Base-by-base conservation (phyloP, 78 protist genomes). In the Creolimax fragrantissima region DNA sequence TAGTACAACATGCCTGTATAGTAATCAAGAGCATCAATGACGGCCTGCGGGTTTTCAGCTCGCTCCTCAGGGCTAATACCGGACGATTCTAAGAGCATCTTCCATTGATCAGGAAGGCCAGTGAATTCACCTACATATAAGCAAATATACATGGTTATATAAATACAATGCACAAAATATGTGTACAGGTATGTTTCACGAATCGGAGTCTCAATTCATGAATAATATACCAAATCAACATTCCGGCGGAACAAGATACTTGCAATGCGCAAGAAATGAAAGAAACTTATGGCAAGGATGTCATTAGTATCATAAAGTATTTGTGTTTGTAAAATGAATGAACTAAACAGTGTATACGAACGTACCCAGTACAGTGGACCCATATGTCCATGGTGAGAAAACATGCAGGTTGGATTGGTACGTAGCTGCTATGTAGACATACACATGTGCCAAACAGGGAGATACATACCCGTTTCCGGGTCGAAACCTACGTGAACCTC, bases 21-120 rank as follows among this genome's bases (percentile, higher is more conserved):
- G 36, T 47, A 85, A 37, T 6, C 88, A 17, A 92, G 43, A 5
- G 58, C 93, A 3, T 92, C 93, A 44, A 92, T 4, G 74, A 85
- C 85, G 7, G 91, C 94, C 41, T 94, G 92, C 4, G 94, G 92
- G 93, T 92, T 90, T 43, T 44, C 3, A 5, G 45, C 81, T 6
- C 42, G 92, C 83, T 92, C 93, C 32, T 92, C 88, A 44, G 45
- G 66, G 2, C 41, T 7, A 47, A 94, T 94, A 45, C 94, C 94
- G 39, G 88, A 44, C 24, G 4, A 3, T 32, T 44, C 44, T 5
- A 94, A 86, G 44, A 91, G 85, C 35, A 2, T 45, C 36, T 11
- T 24, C 95, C 95, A 94, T 5, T 74, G 66, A n/a, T 37, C 42
- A 5, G 95, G 95, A 11, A 94, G 85, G 3, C 95, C 95, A 4